Evolutionary conservation across 2,329 filamentous ascomycete species (phyloP), one percentile per base, ranked within the genome.

Genomic region (Scortechinia acanthostroma): DNA sequence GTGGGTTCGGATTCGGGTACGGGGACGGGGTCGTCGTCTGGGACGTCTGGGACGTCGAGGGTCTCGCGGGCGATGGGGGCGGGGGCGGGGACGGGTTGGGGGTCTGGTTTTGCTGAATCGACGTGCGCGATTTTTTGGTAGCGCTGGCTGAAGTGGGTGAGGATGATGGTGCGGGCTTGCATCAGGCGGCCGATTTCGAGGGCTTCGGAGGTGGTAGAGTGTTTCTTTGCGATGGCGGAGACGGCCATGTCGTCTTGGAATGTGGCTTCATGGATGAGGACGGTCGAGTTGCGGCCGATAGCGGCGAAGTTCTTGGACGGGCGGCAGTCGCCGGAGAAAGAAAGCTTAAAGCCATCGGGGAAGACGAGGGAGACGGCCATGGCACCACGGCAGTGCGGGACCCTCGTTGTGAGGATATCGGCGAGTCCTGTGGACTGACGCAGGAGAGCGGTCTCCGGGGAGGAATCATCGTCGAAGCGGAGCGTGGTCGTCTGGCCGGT

Each of bases 141-240:
- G 6, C 84, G 69, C 58, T 88, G 84, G 49, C 76, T 82, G 63
- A 88, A 88, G 55, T 88, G 84, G 2, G 84, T 88, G 40, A 88
- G 65, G n/a, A 88, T 64, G n/a, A 84, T 74, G 10, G 77, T 71
- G 50, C 74, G 75, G 1, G 83, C 84, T 20, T 71, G 60, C 84
- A 88, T 88, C 19, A 63, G 62, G 35, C 69, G 69, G 10, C 77
- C 84, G 15, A 88, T 71, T 33, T 69, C 69, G 2, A 88, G 65
- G 2, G 84, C 84, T 58, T 88, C 84, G 3, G 73, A 71, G 1
- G 77, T 80, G 0, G 84, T 88, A 22, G 70, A 80, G 59, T 88
- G 84, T 52, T 78, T 82, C 66, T 88, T 88, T 10, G 80, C 80
- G 15, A 70, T 55, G 2, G 84, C 84, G 50, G 86, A 82, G 13